Conservation (phyloP, 1,139 yeast genomes). For the Candida buenavistaensis region DNA sequence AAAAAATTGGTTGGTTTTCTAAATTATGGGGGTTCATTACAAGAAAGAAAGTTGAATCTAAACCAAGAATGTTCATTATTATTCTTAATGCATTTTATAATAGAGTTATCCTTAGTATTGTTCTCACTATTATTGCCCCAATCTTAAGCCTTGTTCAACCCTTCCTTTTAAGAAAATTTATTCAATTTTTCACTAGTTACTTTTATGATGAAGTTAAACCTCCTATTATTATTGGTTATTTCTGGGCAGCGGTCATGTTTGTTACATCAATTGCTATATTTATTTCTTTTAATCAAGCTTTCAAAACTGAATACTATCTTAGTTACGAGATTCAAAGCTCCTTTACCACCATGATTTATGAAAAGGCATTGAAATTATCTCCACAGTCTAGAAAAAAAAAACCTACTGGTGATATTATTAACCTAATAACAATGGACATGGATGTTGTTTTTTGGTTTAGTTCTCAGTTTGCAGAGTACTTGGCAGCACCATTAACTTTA, state of each 20-base stretch:
- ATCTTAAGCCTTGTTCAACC: conserved; percentile 26
- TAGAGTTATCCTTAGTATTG: conserved; percentile 12
- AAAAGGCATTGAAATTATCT: conserved; percentile 35
- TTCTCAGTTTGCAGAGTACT: conserved; percentile 19
- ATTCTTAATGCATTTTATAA: conserved; percentile 11
- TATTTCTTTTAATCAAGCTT: conserved; percentile 27
- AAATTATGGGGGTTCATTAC: conserved; percentile 10
- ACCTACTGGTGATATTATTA: conserved; percentile 42
- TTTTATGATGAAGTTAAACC: conserved; percentile 18
- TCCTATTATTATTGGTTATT: conserved; percentile 28
- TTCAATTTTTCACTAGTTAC: conserved; percentile 24
- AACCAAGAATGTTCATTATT: conserved; percentile 13
- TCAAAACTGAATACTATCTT: conserved; percentile 19
- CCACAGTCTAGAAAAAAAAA: conserved; percentile 39
- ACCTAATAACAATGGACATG: conserved; percentile 40
- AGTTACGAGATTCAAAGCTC: conserved; percentile 22
- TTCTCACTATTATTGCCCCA: conserved; percentile 23
- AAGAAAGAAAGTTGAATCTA: conserved; percentile 10
- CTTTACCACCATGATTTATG: conserved; percentile 31
- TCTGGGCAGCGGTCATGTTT: conserved; percentile 30
- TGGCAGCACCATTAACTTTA: conserved; percentile 58
- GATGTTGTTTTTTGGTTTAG: conserved; percentile 26
- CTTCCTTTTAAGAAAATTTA: conserved; percentile 31
- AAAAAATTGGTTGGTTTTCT: conserved; percentile 8
- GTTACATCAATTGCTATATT: conserved; percentile 24